Evolutionary conservation across 2,329 filamentous ascomycete species (phyloP).

Genomic region (Cercospora zeina): DNA sequence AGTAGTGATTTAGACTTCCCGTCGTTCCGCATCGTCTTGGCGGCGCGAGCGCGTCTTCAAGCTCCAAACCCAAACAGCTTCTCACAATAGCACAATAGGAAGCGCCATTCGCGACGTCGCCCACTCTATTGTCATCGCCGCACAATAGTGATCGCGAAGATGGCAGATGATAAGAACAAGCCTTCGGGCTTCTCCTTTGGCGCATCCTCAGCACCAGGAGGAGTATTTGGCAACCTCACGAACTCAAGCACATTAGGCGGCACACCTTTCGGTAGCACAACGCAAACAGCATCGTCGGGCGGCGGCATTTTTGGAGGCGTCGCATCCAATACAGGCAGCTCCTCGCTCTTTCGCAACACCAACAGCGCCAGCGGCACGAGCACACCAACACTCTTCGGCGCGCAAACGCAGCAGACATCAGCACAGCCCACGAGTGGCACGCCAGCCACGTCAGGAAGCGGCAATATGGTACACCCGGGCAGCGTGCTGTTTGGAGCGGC

Average conservation of each 20-base stretch:
- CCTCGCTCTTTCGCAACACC: slow-evolving; percentile 11
- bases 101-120: slow-evolving; percentile 8
- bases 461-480: slow-evolving; percentile 9
- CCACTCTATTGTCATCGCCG: slow-evolving; percentile 9
- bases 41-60: too few relatives aligned
- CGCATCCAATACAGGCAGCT: slow-evolving; percentile 12
- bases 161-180: slow-evolving; percentile 29
- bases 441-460: slow-evolving; percentile 9
- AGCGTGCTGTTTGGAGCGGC: slow-evolving; percentile 19
- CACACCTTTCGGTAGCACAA: slow-evolving; percentile 6
- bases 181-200: slow-evolving; percentile 24
- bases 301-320: slow-evolving; percentile 16
- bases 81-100: slow-evolving; percentile 7
- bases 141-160: slow-evolving; percentile 19
- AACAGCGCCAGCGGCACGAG: slow-evolving; percentile 15
- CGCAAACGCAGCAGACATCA: slow-evolving; percentile 17
- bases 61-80: slow-evolving; percentile 1
- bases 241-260: slow-evolving; percentile 15
- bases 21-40: background rate
- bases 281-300: slow-evolving; percentile 14
- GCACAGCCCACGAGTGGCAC: slow-evolving; percentile 16
- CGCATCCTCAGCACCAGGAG: slow-evolving; percentile 5
- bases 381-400: slow-evolving; percentile 18
- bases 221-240: slow-evolving; percentile 19
- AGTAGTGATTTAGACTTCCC: background rate